Evolutionary conservation across 164 flowering plant genomes (phyloP).

Genomic region (Sextonia rubra): DNA sequence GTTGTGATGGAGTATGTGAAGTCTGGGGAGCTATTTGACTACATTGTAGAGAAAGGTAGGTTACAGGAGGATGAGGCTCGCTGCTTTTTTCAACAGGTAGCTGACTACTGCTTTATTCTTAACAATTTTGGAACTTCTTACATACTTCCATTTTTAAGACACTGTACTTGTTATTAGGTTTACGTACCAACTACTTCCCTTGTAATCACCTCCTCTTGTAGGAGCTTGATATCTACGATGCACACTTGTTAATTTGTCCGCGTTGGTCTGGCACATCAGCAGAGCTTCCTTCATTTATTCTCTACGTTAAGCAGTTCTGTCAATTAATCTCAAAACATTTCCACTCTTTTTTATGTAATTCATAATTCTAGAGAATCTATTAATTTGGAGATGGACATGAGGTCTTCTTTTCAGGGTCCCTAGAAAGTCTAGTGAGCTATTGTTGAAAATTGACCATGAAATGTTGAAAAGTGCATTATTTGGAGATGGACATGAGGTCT

Average conservation of each 20-base stretch:
- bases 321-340: not conserved
- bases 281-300: not conserved
- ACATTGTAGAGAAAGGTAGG: constrained; percentile 42
- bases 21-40: constrained; percentile 42
- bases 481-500: not conserved
- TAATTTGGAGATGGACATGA: not conserved
- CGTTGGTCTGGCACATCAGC: too few relatives aligned
- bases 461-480: too few relatives aligned
- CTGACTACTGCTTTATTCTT: not conserved
- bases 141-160: not conserved
- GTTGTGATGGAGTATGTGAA: constrained; percentile 47
- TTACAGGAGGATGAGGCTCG: constrained; percentile 44
- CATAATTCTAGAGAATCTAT: not conserved
- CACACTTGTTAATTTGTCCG: not conserved
- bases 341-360: not conserved
- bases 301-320: too few relatives aligned
- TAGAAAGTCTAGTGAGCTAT: too few relatives aligned
- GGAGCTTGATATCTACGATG: not conserved
- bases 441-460: too few relatives aligned
- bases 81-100: constrained; percentile 39
- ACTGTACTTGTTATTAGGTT: not conserved
- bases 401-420: not conserved
- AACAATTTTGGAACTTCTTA: not conserved
- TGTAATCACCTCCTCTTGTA: not conserved
- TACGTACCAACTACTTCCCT: not conserved